Conservation (phyloP, 805 yeast species). For the Osmozyma mogii region DNA sequence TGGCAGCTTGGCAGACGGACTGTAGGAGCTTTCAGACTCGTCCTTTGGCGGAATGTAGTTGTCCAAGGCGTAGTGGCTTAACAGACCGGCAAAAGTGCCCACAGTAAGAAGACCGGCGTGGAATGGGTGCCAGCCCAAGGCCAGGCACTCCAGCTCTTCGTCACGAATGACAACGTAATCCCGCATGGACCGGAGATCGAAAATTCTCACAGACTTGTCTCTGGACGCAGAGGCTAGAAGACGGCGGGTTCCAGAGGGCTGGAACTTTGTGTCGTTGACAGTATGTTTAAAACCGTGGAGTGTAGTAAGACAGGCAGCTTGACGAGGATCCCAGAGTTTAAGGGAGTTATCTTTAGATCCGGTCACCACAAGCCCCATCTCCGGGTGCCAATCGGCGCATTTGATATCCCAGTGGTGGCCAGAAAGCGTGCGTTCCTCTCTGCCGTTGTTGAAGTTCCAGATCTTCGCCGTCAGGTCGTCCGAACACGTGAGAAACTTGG, state of each 20-base stretch:
- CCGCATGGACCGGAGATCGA: slow-evolving; percentile 81
- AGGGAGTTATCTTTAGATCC: slow-evolving; percentile 95
- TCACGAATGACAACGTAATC: slow-evolving; percentile 68
- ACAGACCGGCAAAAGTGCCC: slow-evolving; percentile 85
- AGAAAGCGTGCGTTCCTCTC: slow-evolving; percentile 67
- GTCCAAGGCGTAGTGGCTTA: slow-evolving; percentile 68
- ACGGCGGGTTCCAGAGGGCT: slow-evolving; percentile 66
- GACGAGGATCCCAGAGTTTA: slow-evolving; percentile 94
- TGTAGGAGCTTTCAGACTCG: slow-evolving; percentile 9
- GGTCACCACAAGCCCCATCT: slow-evolving; percentile 74
- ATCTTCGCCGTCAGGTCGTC: slow-evolving; percentile 88
- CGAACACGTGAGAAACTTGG: slow-evolving; percentile 87
- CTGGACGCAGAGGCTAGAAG: slow-evolving; percentile 80
- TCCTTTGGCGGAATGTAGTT: slow-evolving; percentile 32
- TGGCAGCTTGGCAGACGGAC: slow-evolving; percentile 11
- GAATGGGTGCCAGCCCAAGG: slow-evolving; percentile 88
- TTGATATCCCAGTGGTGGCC: slow-evolving; percentile 99
- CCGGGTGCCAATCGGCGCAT: slow-evolving; percentile 94
- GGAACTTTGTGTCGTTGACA: slow-evolving; percentile 78
- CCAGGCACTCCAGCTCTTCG: slow-evolving; percentile 74
- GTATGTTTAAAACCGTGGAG: slow-evolving; percentile 92
- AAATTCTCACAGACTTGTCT: slow-evolving; percentile 80
- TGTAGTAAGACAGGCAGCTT: slow-evolving; percentile 65
- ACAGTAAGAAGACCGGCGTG: slow-evolving; percentile 74
- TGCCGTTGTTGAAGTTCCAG: slow-evolving; percentile 89